A percentile compares a stretch with the other conserved stretches of the same genome.
phyloP scores from a whole-genome alignment of 768 basidiomycete species.

The Phaffia tasmanica region DNA sequence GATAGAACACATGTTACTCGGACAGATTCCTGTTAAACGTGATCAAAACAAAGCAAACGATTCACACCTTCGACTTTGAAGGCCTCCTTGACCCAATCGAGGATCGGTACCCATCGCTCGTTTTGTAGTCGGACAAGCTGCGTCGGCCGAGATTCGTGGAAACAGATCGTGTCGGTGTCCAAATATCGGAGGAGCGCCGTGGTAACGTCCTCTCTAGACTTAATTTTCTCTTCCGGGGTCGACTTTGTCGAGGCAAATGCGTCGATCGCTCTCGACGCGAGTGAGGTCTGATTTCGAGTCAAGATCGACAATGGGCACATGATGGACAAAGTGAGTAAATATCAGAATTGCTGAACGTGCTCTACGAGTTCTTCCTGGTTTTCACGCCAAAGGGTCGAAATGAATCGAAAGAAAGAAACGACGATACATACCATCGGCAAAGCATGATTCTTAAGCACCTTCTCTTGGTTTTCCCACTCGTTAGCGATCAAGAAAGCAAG shows the following conservation, averaged over 20 bases:
- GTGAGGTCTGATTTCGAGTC: conserved; percentile 55
- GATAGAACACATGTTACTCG: neutral
- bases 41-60: neutral
- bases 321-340: neutral
- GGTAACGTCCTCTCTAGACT: conserved; percentile 50
- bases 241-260: conserved; percentile 41
- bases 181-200: conserved; percentile 67
- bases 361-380: neutral
- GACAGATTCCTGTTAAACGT: neutral
- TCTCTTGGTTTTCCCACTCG: conserved; percentile 93
- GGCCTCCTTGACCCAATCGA: conserved; percentile 61
- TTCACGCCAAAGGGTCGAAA: neutral
- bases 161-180: conserved; percentile 90
- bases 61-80: conserved; percentile 48
- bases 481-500: conserved; percentile 76
- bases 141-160: conserved; percentile 64
- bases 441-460: conserved; percentile 73
- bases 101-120: conserved; percentile 76
- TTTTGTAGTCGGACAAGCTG: conserved; percentile 66
- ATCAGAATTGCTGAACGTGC: neutral
- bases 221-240: conserved; percentile 27
- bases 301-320: neutral
- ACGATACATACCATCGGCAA: conserved; percentile 61
- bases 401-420: neutral
- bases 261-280: conserved; percentile 83